phyloP scores from a whole-genome alignment of 2,329 filamentous ascomycete genomes.

The Cryoendolithus antarcticus region DNA sequence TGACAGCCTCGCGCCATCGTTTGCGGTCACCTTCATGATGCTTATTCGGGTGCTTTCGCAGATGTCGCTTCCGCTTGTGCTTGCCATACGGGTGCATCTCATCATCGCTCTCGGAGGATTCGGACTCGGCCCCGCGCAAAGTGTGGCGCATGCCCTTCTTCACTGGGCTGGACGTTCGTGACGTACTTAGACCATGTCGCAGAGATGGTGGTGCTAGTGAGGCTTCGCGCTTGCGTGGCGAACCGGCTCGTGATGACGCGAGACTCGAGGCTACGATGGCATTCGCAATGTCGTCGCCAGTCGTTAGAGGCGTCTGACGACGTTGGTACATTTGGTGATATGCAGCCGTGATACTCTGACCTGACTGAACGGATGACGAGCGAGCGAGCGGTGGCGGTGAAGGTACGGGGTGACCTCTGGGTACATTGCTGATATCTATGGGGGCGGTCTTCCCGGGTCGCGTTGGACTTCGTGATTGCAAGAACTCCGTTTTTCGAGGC shows the following conservation, averaged over 20 bases:
- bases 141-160: slow-evolving; percentile 51
- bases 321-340: slow-evolving; percentile 23
- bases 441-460: slow-evolving; percentile 3
- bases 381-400: not conserved
- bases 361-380: slow-evolving; percentile 14
- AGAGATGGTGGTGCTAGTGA: slow-evolving; percentile 23
- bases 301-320: slow-evolving; percentile 35
- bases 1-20: slow-evolving; percentile 66
- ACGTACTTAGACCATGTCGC: slow-evolving; percentile 11
- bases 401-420: not conserved
- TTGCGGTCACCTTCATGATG: slow-evolving; percentile 63
- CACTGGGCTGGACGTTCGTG: slow-evolving; percentile 31
- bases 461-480: not conserved
- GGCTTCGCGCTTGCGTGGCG: slow-evolving; percentile 29
- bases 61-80: slow-evolving; percentile 47
- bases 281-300: slow-evolving; percentile 54
- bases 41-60: slow-evolving; percentile 50
- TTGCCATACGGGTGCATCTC: slow-evolving; percentile 35
- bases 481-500: not conserved
- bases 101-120: slow-evolving; percentile 27
- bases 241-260: slow-evolving; percentile 40
- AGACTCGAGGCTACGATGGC: slow-evolving; percentile 66
- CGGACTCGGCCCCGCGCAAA: slow-evolving; percentile 41
- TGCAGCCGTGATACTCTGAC: slow-evolving; percentile 19
- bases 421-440: slow-evolving; percentile 6